Base-by-base conservation (phyloP, 257 asterid genomes). In the Nicotiana otophora region DNA sequence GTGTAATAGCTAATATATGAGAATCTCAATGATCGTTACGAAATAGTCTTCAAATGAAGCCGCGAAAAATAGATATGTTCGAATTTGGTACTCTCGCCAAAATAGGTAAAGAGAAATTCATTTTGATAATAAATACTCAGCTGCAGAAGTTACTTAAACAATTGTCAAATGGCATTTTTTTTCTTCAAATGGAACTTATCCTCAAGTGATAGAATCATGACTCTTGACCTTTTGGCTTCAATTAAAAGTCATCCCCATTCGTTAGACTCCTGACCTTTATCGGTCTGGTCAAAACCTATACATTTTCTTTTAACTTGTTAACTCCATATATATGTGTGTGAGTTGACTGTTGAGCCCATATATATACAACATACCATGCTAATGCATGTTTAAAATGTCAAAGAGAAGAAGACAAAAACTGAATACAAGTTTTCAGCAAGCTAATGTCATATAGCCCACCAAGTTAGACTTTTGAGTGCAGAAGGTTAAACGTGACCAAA, bases 321-420 rank as follows among this genome's bases (percentile, higher is more conserved):
- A 39, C 6, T 51, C 57, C 57, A 51, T 23, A 23, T 23, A 23
- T 33, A 5, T 20, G 12, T 10, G 34, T 14, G 16, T 62, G 1
- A 12, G 70, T 28, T 36, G 42, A 28, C 11, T 30, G 8, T 30
- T 30, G 42, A 30, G 20, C 26, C 23, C 7, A 31, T 15, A 36
- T 31, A 31, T 15, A 31, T 65, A 8, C 0, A 2, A 65, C 28
- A 67, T 10, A 48, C 53, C 76, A 34, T 17, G 85, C 91, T 85
- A 87, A 84, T 87, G 86, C 84, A 20, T 85, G 90, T 88, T 63
- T 85, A 83, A 87, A 81, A 78, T 87, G 86, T 78, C 83, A 85
- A 82, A 81, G 76, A 12, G 84, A 64, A 81, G 83, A 85, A 82
- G 88, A 87, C 64, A 42, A 10, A 14, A 57, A 83, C 36, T 81